Evolutionary conservation across 2,329 filamentous ascomycete genomes (phyloP), one percentile per base, ranked within the genome.

Genomic region (Seiridium cupressi): DNA sequence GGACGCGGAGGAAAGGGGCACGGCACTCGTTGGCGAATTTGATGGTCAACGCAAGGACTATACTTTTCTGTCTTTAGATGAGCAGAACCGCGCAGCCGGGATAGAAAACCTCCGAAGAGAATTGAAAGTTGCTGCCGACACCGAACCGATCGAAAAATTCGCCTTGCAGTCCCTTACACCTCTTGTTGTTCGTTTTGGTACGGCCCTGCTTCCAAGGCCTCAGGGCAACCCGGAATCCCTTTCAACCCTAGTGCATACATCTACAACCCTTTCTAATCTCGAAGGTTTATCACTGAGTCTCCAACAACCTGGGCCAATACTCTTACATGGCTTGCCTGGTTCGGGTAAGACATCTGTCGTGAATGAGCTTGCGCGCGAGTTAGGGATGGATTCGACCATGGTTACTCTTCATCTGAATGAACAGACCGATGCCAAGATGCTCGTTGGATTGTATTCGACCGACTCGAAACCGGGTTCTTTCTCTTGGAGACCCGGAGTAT

Each of bases 331-430:
- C 1, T 79, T 91, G 11, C 86, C 94, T 6, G 94, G 96, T 26
- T 90, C 90, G 38, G 95, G 95, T 55, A 99, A 99, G 79, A 97
- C 95, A 0, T 88, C 91, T 0, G 76, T 96, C 26, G 86, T 96
- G 11, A 90, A 92, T 64, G 89, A 97, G 72, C 84, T 94, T 62
- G 93, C 94, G 32, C 86, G 85, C 68, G 85, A 89, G 66, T 84
- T 98, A 59, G 91, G 90, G 62, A 92, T 92, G 75, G 85, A 91
- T 31, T 84, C 88, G 5, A 86, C 85, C 61, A 93, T 99, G 87
- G 90, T 99, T 57, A 98, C 94, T 3, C 81, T 99, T 36, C 94
- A 99, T 74, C 81, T 99, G 40, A 99, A 99, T 72, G 95, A 98
- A 75, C 96, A 99, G 74, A 98, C 93, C 2, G 95, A 99, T 75